Percentiles rank a stretch among this genome's conserved stretches.
Conservation (phyloP, 441 rosid genomes). For the Daphne laureola region DNA sequence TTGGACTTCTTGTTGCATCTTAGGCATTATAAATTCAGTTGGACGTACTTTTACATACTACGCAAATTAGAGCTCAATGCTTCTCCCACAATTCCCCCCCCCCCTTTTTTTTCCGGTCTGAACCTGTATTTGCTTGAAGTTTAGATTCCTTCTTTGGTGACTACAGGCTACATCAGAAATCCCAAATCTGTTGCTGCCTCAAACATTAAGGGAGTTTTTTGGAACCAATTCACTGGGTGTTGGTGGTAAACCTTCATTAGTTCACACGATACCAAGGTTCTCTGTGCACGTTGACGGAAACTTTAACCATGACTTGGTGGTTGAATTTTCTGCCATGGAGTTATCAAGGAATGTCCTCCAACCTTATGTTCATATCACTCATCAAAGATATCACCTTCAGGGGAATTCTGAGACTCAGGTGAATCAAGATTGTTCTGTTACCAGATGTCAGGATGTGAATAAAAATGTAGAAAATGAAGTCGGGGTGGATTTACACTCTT, state of each 20-base stretch:
- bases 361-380: conserved; percentile 56
- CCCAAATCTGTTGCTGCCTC: conserved; percentile 54
- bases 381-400: conserved; percentile 47
- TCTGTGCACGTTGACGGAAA: conserved; percentile 42
- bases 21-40: too few species aligned
- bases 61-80: background rate
- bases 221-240: conserved; percentile 40
- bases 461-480: conserved; percentile 22
- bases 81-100: background rate
- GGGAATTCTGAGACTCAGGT: conserved; percentile 19
- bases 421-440: too few species aligned
- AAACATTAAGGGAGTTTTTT: conserved; percentile 59
- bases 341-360: conserved; percentile 59
- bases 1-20: too few species aligned
- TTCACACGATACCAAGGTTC: conserved; percentile 54
- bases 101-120: background rate
- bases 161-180: conserved; percentile 86
- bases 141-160: conserved; percentile 12
- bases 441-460: conserved; percentile 13
- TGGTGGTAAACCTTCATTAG: conserved; percentile 31
- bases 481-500: conserved; percentile 22
- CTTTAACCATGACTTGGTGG: conserved; percentile 47
- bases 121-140: conserved; percentile 9
- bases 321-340: conserved; percentile 54
- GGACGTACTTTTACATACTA: too few species aligned